Base-by-base conservation (phyloP, 768 basidiomycete species). In the Mycena maculata region DNA sequence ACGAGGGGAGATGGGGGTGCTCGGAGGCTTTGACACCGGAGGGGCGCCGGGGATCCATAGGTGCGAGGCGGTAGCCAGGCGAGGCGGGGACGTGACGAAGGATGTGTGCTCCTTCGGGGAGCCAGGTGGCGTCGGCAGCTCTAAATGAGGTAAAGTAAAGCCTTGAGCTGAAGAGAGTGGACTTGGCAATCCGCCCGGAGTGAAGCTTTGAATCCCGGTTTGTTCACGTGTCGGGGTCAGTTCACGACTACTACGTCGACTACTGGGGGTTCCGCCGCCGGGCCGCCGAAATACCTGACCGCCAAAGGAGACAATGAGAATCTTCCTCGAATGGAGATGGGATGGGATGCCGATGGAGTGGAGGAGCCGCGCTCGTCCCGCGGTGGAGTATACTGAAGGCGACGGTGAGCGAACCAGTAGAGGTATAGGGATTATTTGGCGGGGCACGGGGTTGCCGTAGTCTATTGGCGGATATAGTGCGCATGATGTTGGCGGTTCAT, bases 301-400 rank as follows among this genome's bases (percentile, higher is more conserved):
- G 18, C 92, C 92, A 72, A 94, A 94, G 1, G 92, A 93, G 9
- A 94, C 91, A 28, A 94, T 79, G 28, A 94, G 83, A 44, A 94
- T 86, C 72, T 87, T 90, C 3, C 86, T 88, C 23, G 69, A 76
- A 6, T 89, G 86, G 8, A 83, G 75, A 20, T 85, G 70, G 13
- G 60, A 54, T 0, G 92, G 90, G 0, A 94, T 78, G 23, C 90
- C 91, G 45, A 92, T 82, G 1, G 84, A 83, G 2, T 75, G 67
- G 4, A 93, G 83, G n/a, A 93, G 75, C 8, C 73, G 74, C 13
- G 81, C 72, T n/a, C 91, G 85, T 16, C 90, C 90, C 55, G 79
- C 75, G 0, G 75, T 68, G 1, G 87, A 86, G 75, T 90, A 90
- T 5, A 89, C 78, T 31, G 80, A 79, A 1, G 72, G 49, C 8